Conservation (phyloP, 352 stramenopile species). For the Plasmopara viticola region DNA sequence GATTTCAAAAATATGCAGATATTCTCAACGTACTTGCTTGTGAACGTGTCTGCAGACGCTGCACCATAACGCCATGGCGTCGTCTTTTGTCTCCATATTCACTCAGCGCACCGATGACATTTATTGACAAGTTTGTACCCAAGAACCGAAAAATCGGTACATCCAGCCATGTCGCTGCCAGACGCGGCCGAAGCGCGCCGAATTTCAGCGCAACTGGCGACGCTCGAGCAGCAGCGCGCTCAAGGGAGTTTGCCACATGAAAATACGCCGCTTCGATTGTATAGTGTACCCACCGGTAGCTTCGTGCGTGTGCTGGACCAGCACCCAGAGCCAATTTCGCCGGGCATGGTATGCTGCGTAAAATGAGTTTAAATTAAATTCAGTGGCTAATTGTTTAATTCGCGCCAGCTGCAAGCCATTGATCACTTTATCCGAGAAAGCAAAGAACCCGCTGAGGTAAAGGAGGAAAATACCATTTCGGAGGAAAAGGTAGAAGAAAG, state of each 20-base stretch:
- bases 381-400: conserved; percentile 12
- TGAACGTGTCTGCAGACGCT: conserved; percentile 25
- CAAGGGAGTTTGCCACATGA: conserved; percentile 15
- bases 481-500: conserved; percentile 1
- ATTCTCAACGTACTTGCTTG: conserved; percentile 17
- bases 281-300: conserved; percentile 29
- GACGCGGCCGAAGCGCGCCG: conserved; percentile 22
- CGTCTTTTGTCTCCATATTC: conserved; percentile 15
- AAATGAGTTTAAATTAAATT: background rate
- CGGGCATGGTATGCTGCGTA: conserved; percentile 30
- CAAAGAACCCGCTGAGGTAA: conserved; percentile 1
- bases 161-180: conserved; percentile 14
- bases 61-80: conserved; percentile 10
- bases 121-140: background rate
- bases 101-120: too few relatives aligned
- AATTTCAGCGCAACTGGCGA: conserved; percentile 30
- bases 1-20: too few relatives aligned
- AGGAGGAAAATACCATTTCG: conserved; percentile 12
- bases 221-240: conserved; percentile 26
- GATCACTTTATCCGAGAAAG: conserved; percentile 25
- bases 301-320: conserved; percentile 60
- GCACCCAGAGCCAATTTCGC: conserved; percentile 48
- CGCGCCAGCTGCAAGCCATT: conserved; percentile 32
- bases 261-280: conserved; percentile 33
- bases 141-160: conserved; percentile 9